Evolutionary conservation across 2,329 filamentous ascomycete genomes (phyloP).

Genomic region (Xylariaceae sp.): DNA sequence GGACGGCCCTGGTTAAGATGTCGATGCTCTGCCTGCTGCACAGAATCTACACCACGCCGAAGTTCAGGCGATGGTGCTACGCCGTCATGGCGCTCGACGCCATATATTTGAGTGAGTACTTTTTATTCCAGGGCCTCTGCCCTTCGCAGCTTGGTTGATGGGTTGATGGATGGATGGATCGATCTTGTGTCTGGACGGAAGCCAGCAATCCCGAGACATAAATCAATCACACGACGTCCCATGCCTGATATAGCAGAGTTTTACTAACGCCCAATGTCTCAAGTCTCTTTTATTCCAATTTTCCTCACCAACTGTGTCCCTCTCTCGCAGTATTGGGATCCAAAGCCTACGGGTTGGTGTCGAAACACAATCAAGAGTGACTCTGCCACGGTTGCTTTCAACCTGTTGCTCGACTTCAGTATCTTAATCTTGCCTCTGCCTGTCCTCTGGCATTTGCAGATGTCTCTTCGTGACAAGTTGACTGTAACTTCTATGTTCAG

Average conservation of each 20-base stretch:
- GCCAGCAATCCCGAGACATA: neutral
- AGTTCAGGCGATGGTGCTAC: constrained; percentile 27
- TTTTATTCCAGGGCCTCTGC: neutral
- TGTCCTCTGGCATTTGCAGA: constrained; percentile 39
- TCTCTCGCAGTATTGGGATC: constrained; percentile 30
- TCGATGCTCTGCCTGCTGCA: constrained; percentile 31
- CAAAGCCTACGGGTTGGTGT: constrained; percentile 33
- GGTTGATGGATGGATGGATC: neutral
- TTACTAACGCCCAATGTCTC: neutral
- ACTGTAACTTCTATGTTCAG: constrained; percentile 31
- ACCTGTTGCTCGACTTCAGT: constrained; percentile 30
- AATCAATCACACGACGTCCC: neutral
- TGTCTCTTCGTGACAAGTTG: constrained; percentile 35
- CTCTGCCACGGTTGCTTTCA: constrained; percentile 24
- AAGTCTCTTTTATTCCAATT: constrained; percentile 29
- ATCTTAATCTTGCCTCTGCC: constrained; percentile 38
- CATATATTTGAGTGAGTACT: constrained; percentile 21
- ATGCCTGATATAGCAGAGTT: neutral
- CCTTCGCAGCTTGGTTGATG: too few species aligned
- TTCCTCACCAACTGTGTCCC: constrained; percentile 32
- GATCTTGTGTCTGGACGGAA: neutral
- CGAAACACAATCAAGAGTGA: constrained; percentile 27
- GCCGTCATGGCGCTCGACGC: constrained; percentile 23
- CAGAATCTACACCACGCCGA: constrained; percentile 28
- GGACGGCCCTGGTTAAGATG: constrained; percentile 28